These are phyloP conservation scores for Sordariomycetes sp. DNA, from an alignment of 2,329 filamentous ascomycete genomes.

Conservation along the genomic window DNA sequence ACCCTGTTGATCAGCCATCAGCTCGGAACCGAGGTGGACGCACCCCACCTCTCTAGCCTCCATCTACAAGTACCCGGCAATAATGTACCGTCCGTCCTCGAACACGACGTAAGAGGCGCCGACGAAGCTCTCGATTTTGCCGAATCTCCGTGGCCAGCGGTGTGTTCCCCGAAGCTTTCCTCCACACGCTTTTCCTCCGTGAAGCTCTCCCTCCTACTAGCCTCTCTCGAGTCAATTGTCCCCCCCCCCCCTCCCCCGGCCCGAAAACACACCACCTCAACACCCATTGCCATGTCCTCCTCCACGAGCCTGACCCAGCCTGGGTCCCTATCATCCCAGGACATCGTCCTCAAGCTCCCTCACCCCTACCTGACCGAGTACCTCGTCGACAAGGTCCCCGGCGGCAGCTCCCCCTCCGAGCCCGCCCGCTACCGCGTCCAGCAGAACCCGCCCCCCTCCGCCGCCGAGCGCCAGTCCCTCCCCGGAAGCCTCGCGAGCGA, in stretches of 20 bases:
- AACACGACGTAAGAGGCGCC: not conserved
- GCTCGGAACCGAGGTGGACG: not conserved
- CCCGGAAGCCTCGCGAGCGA: conserved; percentile 19
- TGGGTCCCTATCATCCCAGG: conserved; percentile 15
- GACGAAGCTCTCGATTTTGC: not conserved
- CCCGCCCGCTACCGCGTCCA: conserved; percentile 20
- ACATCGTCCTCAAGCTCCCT: conserved; percentile 31
- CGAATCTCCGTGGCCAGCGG: not conserved
- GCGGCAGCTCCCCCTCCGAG: conserved; percentile 9
- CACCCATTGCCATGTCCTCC: conserved; percentile 10
- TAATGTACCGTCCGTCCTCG: not conserved
- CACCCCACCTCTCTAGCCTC: not conserved
- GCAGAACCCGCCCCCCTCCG: conserved; percentile 15
- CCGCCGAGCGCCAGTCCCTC: conserved; percentile 14
- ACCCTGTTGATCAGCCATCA: not conserved
- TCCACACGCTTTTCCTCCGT: not conserved
- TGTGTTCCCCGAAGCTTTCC: not conserved
- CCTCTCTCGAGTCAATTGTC: not conserved
- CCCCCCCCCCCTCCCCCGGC: too few species aligned
- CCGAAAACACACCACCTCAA: not conserved
- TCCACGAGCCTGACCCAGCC: conserved; percentile 10
- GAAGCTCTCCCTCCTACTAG: not conserved
- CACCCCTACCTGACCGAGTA: conserved; percentile 35
- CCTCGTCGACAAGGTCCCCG: conserved; percentile 18
- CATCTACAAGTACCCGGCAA: not conserved